These are phyloP conservation scores for Pestalotiopsis sp. DNA, from an alignment of 2,329 filamentous ascomycete species.

Conservation along the genomic window DNA sequence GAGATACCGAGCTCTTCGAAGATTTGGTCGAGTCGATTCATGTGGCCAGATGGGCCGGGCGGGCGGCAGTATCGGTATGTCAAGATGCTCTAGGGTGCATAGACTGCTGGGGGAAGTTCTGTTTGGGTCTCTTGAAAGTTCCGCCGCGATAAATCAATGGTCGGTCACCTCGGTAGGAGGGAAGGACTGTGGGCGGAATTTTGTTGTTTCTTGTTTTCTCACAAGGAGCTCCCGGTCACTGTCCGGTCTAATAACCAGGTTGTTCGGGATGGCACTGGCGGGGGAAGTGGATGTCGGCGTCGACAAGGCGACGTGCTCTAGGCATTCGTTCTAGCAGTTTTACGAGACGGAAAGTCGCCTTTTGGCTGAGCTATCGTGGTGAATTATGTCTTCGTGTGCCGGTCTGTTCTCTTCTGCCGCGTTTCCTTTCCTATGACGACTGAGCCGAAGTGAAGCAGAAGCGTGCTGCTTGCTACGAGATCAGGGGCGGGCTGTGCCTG, in stretches of 20 bases:
- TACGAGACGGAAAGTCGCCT: neutral
- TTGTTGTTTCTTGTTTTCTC: neutral
- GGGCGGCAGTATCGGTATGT: conserved; percentile 5
- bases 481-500: neutral
- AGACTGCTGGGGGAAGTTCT: neutral
- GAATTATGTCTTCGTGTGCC: neutral
- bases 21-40: conserved; percentile 66
- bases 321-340: neutral
- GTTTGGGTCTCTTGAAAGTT: neutral
- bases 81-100: neutral
- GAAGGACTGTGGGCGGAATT: neutral
- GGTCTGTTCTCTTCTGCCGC: neutral
- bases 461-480: neutral
- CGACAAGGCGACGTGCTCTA: neutral
- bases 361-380: neutral
- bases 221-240: neutral
- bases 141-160: neutral
- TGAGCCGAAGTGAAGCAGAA: neutral
- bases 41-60: conserved; percentile 39
- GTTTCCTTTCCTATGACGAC: neutral
- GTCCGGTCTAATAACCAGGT: conserved; percentile 29
- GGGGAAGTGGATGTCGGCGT: neutral
- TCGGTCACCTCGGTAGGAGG: neutral
- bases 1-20: conserved; percentile 77
- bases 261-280: conserved; percentile 6